Evolutionary conservation across 2,329 filamentous ascomycete species (phyloP).

Genomic region (Aspergillus glaucus): DNA sequence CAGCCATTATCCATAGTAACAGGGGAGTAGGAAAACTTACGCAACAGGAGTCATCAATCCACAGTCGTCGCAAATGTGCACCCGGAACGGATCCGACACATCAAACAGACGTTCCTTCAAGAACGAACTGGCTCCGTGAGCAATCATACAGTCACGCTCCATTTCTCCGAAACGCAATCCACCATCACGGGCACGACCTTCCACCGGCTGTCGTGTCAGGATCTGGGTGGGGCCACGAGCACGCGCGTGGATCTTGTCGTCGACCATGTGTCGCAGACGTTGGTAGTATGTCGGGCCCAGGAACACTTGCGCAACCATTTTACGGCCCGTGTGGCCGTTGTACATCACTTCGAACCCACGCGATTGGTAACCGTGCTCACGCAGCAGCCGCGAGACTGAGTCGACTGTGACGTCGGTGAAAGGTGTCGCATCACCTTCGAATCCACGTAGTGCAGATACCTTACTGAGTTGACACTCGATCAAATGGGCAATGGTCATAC

Average conservation of each 20-base stretch:
- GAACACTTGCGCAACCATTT: conserved; percentile 91
- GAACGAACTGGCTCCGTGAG: conserved; percentile 95
- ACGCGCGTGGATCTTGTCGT: conserved; percentile 99
- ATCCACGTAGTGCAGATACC: conserved; percentile 84
- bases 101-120: conserved; percentile 96
- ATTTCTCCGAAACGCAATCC: conserved; percentile 99
- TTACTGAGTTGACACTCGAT: conserved; percentile 98
- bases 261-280: conserved; percentile 97
- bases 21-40: conserved; percentile 56
- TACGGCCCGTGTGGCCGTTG: conserved; percentile 92
- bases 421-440: conserved; percentile 94
- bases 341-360: conserved; percentile 98
- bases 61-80: conserved; percentile 97
- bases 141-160: conserved; percentile 99
- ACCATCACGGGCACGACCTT: conserved; percentile 96
- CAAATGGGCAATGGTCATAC: conserved; percentile 99
- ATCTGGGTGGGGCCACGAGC: conserved; percentile 95
- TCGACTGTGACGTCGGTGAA: conserved; percentile 98
- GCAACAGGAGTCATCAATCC: conserved; percentile 98
- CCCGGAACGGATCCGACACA: conserved; percentile 94
- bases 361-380: conserved; percentile 88
- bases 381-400: conserved; percentile 77
- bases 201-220: conserved; percentile 91
- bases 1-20: conserved; percentile 10
- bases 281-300: conserved; percentile 98